Evolutionary conservation across 2,329 filamentous ascomycete genomes (phyloP).

Genomic region (Coleophoma crateriformis): DNA sequence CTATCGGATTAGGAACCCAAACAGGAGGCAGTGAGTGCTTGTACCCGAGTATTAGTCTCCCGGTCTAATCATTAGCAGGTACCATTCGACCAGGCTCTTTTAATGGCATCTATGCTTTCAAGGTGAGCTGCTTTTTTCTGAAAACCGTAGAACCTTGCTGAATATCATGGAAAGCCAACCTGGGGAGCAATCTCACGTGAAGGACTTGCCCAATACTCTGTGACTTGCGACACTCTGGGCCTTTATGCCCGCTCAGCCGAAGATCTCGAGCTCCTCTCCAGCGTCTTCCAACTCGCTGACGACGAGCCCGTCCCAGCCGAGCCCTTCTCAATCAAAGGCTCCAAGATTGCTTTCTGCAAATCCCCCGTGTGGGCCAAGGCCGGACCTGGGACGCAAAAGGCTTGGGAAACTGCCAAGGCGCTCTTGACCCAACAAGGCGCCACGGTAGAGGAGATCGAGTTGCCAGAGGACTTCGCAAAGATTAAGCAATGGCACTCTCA

Average conservation of each 20-base stretch:
- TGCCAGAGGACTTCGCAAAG: slow-evolving; percentile 40
- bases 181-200: slow-evolving; percentile 59
- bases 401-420: slow-evolving; percentile 31
- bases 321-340: slow-evolving; percentile 33
- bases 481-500: slow-evolving; percentile 43
- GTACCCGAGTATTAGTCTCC: too few species aligned
- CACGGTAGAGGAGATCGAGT: slow-evolving; percentile 45
- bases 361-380: slow-evolving; percentile 44
- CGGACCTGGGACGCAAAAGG: slow-evolving; percentile 34
- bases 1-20: slow-evolving; percentile 60
- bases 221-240: slow-evolving; percentile 57
- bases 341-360: slow-evolving; percentile 46
- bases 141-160: background rate
- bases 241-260: slow-evolving; percentile 51
- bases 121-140: slow-evolving; percentile 24
- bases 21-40: slow-evolving; percentile 46
- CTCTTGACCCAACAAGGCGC: slow-evolving; percentile 42
- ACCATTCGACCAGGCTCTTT: slow-evolving; percentile 59
- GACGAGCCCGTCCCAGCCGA: slow-evolving; percentile 30
- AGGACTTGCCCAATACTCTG: slow-evolving; percentile 52
- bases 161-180: slow-evolving; percentile 37
- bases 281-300: slow-evolving; percentile 48
- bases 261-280: slow-evolving; percentile 51
- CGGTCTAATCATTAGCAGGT: slow-evolving; percentile 13
- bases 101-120: slow-evolving; percentile 59